Conservation (phyloP, 495 filamentous ascomycete genomes). For the Pyronema domesticum region DNA sequence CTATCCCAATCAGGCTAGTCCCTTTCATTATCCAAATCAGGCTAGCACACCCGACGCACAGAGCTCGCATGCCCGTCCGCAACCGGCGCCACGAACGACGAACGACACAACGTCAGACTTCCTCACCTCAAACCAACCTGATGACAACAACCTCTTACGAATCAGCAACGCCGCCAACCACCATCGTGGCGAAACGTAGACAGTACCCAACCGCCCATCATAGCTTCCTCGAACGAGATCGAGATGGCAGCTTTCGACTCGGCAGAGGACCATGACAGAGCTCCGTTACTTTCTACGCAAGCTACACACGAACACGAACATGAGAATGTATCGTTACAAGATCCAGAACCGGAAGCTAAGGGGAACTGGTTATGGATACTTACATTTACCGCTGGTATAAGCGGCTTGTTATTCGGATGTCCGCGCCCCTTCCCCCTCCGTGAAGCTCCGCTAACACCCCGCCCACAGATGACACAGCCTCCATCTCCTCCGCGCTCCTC, state of each 20-base stretch:
- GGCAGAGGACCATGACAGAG: not conserved
- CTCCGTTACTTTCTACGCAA: not conserved
- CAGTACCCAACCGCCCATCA: not conserved
- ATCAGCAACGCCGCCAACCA: not conserved
- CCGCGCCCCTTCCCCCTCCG: constrained; percentile 24
- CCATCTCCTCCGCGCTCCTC: constrained; percentile 67
- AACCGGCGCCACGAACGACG: no score
- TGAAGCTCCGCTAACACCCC: not conserved
- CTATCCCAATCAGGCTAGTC: no score
- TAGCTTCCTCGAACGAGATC: not conserved
- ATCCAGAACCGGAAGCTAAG: not conserved
- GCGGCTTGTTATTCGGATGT: constrained; percentile 78
- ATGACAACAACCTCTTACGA: no score
- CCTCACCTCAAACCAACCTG: no score
- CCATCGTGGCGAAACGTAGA: constrained; percentile 1
- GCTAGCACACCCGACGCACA: no score
- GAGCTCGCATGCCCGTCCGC: no score
- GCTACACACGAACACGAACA: no score
- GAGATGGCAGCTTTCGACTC: constrained; percentile 1
- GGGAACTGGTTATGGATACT: constrained; percentile 43
- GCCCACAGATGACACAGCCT: constrained; percentile 57
- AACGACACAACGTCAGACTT: no score
- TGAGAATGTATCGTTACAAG: no score
- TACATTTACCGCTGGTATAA: constrained; percentile 65
- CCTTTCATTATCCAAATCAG: no score